Base-by-base conservation (phyloP, 495 filamentous ascomycete species). In the Aspergillus campestris region DNA sequence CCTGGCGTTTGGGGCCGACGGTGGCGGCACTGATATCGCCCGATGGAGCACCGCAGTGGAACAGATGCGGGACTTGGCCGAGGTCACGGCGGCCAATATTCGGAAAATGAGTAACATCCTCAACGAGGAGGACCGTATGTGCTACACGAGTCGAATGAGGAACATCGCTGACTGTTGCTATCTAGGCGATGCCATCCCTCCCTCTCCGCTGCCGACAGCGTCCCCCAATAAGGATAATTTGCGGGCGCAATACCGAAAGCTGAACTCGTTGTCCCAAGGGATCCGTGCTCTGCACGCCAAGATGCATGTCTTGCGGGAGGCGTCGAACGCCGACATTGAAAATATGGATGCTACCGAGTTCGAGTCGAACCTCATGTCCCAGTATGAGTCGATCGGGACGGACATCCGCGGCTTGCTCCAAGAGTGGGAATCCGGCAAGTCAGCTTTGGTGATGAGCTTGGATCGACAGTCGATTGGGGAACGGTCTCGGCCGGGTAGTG, bases 241-340 rank as follows among this genome's bases (percentile, higher is more conserved):
- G 60, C 83, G 89, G 38, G 80, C 82, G 29, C 92, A 94, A 60
- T 79, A 94, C 38, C 80, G 86, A 48, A 87, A 89, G 56, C 72
- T 98, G 36, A 86, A 83, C 61, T 83, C 84, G 5, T 75, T 98
- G 18, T 94, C 89, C 1, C 86, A 90, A 50, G 90, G 90, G 13
- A 91, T 98, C 42, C 82, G 88, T 8, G 86, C 86, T 7, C 79
- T 98, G 18, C 91, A 97, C 61, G 92, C 92, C 27, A 96, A 95
- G 63, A 82, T 98, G 72, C 89, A 94, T 43, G 73, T 98, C 11
- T 67, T 96, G 36, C 82, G 89, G 31, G 92, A 98, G 65, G 89
- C 95, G 62, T 89, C 87, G 6, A 84, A 86, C 52, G 78, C 77
- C 50, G 78, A 79, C 40, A 67, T 94, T 13, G 83, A 89, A 53